Evolutionary conservation across 2,329 filamentous ascomycete genomes (phyloP).

Genomic region (Allantophomopsis lycopodina): DNA sequence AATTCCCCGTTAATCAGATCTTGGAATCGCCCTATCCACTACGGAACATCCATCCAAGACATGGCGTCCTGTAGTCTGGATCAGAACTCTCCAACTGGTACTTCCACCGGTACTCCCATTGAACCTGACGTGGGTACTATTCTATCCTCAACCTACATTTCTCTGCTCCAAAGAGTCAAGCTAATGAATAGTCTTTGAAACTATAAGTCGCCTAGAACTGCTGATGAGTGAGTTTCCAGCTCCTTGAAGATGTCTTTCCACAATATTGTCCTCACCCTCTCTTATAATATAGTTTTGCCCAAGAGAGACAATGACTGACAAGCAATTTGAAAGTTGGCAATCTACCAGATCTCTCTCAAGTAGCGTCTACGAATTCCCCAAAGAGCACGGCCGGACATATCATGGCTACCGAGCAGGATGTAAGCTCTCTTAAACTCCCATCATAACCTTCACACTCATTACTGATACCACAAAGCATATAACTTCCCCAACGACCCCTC

Average conservation of each 20-base stretch:
- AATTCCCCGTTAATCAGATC: too few species aligned
- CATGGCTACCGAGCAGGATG: slow-evolving; percentile 10
- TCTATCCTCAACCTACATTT: background rate
- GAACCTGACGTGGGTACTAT: slow-evolving; percentile 9
- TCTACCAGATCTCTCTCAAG: slow-evolving; percentile 5
- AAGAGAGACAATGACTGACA: background rate
- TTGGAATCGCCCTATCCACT: too few species aligned
- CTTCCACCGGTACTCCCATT: slow-evolving; percentile 7
- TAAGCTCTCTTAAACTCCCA: background rate
- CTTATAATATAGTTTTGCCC: background rate
- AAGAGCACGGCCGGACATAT: slow-evolving; percentile 15
- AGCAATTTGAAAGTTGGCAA: background rate
- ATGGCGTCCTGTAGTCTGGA: background rate
- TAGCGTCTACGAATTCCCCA: slow-evolving; percentile 9
- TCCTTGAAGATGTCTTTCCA: slow-evolving; percentile 9
- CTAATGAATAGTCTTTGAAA: slow-evolving; percentile 3
- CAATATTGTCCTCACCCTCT: slow-evolving; percentile 6
- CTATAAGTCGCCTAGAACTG: slow-evolving; percentile 2
- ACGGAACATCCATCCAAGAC: too few species aligned
- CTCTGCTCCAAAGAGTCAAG: background rate
- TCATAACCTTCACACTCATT: background rate
- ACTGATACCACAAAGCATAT: slow-evolving; percentile 3
- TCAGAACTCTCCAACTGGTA: slow-evolving; percentile 2
- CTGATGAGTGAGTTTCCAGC: slow-evolving; percentile 9
- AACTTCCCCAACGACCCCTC: slow-evolving; percentile 27